Evolutionary conservation across 805 yeast genomes (phyloP), one percentile per base, ranked within the genome.

Genomic region (Schizosaccharomyces cryophilus): DNA sequence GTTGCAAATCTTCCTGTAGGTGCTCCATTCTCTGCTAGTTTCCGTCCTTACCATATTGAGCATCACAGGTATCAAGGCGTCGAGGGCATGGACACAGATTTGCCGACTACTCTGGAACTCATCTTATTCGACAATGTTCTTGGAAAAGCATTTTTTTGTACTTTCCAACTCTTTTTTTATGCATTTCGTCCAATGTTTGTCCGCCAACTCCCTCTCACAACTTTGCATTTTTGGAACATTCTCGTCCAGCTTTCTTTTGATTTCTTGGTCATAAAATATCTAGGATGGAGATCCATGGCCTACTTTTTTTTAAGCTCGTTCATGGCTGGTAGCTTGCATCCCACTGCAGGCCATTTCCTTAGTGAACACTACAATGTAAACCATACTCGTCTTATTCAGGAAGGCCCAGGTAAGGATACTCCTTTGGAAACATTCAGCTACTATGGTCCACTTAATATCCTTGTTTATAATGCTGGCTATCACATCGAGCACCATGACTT

Each of bases 401-500:
- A 59, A 58, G 61, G 64, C 19, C 64, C 62, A 19, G 63, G 62
- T 38, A 64, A 69, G 2, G 81, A 84, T 19, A 65, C 65, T 5
- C 89, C 90, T 0, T 73, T 79, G 7, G 96, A 88, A 69, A 88
- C 96, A 0, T 88, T 82, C 68, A 84, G 94, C 6, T 88, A 88
- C 72, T 88, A 88, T 67, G 96, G 96, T 0, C 72, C 80, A 30
- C 75, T 88, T 65, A 88, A 88, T 68, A 63, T 76, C 48, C 72
- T 89, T 64, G 86, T 93, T 1, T 88, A 95, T 90, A 88, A 88
- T 67, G 96, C 87, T 7, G 96, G 96, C 1, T 81, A 86, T 69
- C 96, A 88, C 71, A 87, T 85, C 67, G 96, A 88, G 71, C 96
- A 88, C 71, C 96, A 88, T 69, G 96, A 88, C 72, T 88, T 88